phyloP scores from a whole-genome alignment of 2,329 filamentous ascomycete genomes.

The Dendrostoma leiphaemia region DNA sequence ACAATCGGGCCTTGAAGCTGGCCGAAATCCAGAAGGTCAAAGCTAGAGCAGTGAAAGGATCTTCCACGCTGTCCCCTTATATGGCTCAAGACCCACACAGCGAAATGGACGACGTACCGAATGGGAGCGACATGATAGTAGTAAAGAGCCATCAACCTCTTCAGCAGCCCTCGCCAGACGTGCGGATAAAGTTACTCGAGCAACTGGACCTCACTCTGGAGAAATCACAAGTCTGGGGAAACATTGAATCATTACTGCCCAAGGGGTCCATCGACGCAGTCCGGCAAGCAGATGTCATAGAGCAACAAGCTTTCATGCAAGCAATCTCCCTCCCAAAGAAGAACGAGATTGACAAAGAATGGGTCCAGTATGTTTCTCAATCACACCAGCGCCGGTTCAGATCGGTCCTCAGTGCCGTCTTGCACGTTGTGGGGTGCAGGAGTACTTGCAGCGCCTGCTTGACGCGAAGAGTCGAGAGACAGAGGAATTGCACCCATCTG shows the following conservation, averaged over 20 bases:
- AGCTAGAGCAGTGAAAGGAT: no score
- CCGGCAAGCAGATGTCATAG: background rate
- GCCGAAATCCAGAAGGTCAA: no score
- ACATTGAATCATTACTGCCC: background rate
- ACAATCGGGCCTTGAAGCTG: no score
- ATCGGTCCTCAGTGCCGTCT: background rate
- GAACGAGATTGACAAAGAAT: background rate
- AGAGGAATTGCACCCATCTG: conserved; percentile 4
- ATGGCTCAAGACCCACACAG: no score
- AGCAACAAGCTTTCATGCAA: conserved; percentile 2
- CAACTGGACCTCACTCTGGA: background rate
- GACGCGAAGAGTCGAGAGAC: background rate
- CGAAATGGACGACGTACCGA: no score
- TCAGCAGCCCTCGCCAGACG: background rate
- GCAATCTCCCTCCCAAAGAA: background rate
- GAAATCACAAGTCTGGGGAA: background rate
- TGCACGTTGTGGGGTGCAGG: background rate
- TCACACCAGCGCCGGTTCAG: background rate
- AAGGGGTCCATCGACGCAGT: background rate
- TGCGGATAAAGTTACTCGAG: background rate
- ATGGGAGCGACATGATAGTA: no score
- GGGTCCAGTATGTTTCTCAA: background rate
- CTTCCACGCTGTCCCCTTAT: no score
- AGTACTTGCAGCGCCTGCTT: background rate
- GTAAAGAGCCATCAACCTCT: no score